Base-by-base conservation (phyloP, 202 grass and related monocot species). In the Schoenoplectus tabernaemontani region DNA sequence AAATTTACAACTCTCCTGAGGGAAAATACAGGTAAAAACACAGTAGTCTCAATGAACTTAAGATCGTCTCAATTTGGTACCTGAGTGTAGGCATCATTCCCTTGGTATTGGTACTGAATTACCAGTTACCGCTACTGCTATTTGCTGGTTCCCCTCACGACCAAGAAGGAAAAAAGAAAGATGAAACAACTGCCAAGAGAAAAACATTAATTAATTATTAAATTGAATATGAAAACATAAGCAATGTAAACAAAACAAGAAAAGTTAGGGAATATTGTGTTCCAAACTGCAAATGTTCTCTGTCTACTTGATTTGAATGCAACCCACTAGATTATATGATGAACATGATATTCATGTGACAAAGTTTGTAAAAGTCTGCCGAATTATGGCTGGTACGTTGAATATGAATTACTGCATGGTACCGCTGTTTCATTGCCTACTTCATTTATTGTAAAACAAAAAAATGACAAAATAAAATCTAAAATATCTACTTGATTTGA, bases 51-150 rank as follows among this genome's bases (percentile, higher is more conserved):
- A 32, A 2, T 50, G 23, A 20, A 20, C 7, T 42, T 23, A 4
- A 30, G n/a, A 59, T 60, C 46, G 39, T 62, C 57, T 30, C 38
- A 12, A 62, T 79, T 79, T 32, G 76, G 76, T 79, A 61, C n/a
- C 41, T 32, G 26, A 54, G 3, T 75, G 23, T 51, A n/a, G 13
- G 43, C 2, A 73, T 32, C 44, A 32, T 33, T 22, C 19, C 15
- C n/a, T 30, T 28, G 15, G 70, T 75, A 19, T 17, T 10, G 46
- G 70, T 53, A 2, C 30, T 54, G 15, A 34, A 3, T 33, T 56
- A 30, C 51, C 16, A 7, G 0, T 56, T 7, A 6, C 16, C 16
- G 19, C 8, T 16, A 56, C 7, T 75, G 30, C 47, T 53, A 17
- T 32, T 75, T 34, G 24, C 28, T 26, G 39, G 39, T n/a, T 68